phyloP scores from a whole-genome alignment of 139 green algal genomes.

The Chlorella sp. region DNA sequence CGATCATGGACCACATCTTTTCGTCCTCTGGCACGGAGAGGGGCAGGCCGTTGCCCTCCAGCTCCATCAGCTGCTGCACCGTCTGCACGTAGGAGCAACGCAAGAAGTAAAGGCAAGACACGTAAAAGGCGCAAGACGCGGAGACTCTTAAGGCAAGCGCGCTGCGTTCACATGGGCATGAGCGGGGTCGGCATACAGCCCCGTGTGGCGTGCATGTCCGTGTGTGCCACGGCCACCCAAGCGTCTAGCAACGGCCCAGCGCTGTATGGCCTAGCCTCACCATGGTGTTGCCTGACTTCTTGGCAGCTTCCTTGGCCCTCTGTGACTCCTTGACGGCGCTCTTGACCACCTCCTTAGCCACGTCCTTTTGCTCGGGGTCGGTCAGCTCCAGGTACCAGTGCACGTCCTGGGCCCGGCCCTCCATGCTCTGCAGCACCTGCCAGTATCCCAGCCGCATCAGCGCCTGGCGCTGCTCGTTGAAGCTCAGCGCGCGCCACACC shows the following conservation, averaged over 20 bases:
- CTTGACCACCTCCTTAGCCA: constrained; percentile 28
- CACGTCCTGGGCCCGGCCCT: constrained; percentile 18
- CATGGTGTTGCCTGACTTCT: constrained; percentile 4
- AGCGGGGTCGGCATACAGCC: too few relatives aligned
- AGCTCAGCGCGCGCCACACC: constrained; percentile 10
- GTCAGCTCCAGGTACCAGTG: constrained; percentile 24
- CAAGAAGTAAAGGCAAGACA: too few relatives aligned
- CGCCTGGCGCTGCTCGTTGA: constrained; percentile 25
- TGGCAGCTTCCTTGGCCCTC: constrained; percentile 13
- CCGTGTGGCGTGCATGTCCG: too few relatives aligned
- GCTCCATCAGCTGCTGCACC: constrained; percentile 1
- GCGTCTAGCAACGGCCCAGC: too few relatives aligned
- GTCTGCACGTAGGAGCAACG: too few relatives aligned
- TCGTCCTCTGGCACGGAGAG: constrained; percentile 32
- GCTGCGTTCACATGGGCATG: too few relatives aligned
- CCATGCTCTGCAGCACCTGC: constrained; percentile 28
- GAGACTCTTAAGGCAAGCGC: too few relatives aligned
- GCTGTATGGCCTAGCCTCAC: too few relatives aligned
- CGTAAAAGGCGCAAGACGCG: too few relatives aligned
- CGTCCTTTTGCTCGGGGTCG: constrained; percentile 33
- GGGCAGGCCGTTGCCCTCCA: constrained; percentile 6
- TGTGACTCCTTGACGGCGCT: constrained; percentile 20
- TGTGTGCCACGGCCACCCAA: too few relatives aligned
- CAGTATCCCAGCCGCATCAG: constrained; percentile 27
- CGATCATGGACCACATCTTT: constrained; percentile 41